Evolutionary conservation across 1,139 yeast genomes (phyloP).

Genomic region (Pichia sp.): DNA sequence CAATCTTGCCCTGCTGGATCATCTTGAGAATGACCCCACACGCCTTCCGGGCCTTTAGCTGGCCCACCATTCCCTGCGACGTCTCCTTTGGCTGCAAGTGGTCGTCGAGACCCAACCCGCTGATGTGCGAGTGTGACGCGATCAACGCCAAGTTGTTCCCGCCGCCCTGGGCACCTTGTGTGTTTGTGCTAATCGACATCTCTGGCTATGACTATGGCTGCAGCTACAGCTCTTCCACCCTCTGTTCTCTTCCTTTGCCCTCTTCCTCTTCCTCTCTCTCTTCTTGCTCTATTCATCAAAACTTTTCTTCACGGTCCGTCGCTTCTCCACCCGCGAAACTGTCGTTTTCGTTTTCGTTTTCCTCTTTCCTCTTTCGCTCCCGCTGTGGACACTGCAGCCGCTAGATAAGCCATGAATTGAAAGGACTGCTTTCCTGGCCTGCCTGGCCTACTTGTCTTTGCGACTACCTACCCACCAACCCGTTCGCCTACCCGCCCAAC

Average conservation of each 20-base stretch:
- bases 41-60: constrained; percentile 87
- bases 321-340: neutral
- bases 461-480: neutral
- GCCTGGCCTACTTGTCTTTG: too few species aligned
- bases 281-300: neutral
- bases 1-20: constrained; percentile 91
- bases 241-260: neutral
- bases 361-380: neutral
- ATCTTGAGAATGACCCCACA: constrained; percentile 91
- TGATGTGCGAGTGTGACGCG: constrained; percentile 96
- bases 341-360: too few species aligned
- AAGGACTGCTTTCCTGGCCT: too few species aligned
- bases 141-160: constrained; percentile 52
- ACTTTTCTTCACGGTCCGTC: neutral
- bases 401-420: neutral
- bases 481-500: neutral
- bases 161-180: constrained; percentile 1
- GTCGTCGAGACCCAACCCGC: constrained; percentile 92
- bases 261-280: neutral
- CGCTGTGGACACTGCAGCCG: neutral
- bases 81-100: constrained; percentile 77
- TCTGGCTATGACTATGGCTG: neutral
- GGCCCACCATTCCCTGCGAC: constrained; percentile 96
- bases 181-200: constrained; percentile 41
- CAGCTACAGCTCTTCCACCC: neutral